Evolutionary conservation across 75 land plant genomes (phyloP), one percentile per base, ranked within the genome.

Genomic region (Pinus taeda): DNA sequence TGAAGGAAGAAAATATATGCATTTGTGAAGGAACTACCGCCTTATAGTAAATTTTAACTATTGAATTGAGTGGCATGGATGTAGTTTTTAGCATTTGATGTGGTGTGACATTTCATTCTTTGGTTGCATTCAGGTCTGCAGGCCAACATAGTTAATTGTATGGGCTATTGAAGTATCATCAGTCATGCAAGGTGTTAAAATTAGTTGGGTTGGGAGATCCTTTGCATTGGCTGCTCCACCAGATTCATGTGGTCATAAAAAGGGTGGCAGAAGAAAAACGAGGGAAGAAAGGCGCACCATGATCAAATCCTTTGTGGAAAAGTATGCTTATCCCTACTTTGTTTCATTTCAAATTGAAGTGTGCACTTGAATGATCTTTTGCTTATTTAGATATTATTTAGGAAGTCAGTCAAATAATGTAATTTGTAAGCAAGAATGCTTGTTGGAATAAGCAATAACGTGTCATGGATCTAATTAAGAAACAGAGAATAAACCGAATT

Each of bases 81-180:
- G 24, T 6, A 33, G 2, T 63, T 69, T 69, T 39, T 45, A 37
- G 71, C 49, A 69, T 69, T 69, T 69, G 42, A 69, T 69, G 33
- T 42, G 71, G 18, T 39, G n/a, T 39, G 20, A 45, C 49, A 45
- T 45, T 0, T 5, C 8, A 45, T 45, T 45, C 49, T 7, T 67
- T 69, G 71, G 22, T 13, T 69, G 71, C 20, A 30, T 69, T 69
- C 71, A 69, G 71, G 71, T 69, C 22, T 36, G 45, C 71, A 20
- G 20, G 20, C 18, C n/a, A 20, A 67, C 71, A 39, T n/a, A 67
- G 20, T 37, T 67, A 33, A 69, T 39, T 69, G 71, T 36, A 18
- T 69, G 53, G 64, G 53, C 21, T 37, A 18, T 69, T 69, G 21
- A 69, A 69, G 71, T 14, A 20, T 37, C 20, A 39, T 20, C 20